Evolutionary conservation across 192 early-diverging fungal species (phyloP), one percentile per base, ranked within the genome.

Genomic region (Backusella liffmaniae): DNA sequence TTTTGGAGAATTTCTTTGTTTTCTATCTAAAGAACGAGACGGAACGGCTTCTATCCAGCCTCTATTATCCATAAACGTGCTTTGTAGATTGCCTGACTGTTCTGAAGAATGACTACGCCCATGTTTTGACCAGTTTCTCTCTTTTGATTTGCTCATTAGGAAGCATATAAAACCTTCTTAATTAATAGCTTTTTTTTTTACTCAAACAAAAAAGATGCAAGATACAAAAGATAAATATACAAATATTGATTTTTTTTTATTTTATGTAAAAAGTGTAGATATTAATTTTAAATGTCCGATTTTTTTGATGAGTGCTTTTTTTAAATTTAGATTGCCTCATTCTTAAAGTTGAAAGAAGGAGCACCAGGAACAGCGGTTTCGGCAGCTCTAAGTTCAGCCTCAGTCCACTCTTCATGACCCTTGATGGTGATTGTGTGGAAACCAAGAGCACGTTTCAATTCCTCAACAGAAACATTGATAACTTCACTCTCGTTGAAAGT

Each of bases 401-500:
- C 88, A 59, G 67, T 80, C 77, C n/a, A 79, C 42, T 87, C 83
- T 34, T 86, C 85, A 10, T 80, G 67, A 37, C 77, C 84, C 56
- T 92, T 44, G 36, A 95, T 69, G 13, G 51, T 76, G 49, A 93
- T 77, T 26, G 73, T 82, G 3, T 85, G 67, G 83, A 87, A 93
- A 18, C 89, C 89, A 72, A 92, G 84, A 16, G 81, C 79, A 77
- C 82, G 85, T 73, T 87, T 86, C 66, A 93, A 78, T 66, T 88
- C 92, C 7, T 88, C 86, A 3, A 79, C 68, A 21, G 84, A 66
- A 35, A 82, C 81, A 23, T 79, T 30, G 26, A 98, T 83, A 37
- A 91, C 85, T n/a, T 92, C 89, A 36, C 82, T 30, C 83, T 99
- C 98, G 72, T 95, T 84, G 80, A 98, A 99, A 35, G 78, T 73